A percentile compares a stretch with the other conserved stretches of the same genome.
Evolutionary conservation across 208 protist species (phyloP).

Genomic region (Acanthamoeba divionensis): DNA sequence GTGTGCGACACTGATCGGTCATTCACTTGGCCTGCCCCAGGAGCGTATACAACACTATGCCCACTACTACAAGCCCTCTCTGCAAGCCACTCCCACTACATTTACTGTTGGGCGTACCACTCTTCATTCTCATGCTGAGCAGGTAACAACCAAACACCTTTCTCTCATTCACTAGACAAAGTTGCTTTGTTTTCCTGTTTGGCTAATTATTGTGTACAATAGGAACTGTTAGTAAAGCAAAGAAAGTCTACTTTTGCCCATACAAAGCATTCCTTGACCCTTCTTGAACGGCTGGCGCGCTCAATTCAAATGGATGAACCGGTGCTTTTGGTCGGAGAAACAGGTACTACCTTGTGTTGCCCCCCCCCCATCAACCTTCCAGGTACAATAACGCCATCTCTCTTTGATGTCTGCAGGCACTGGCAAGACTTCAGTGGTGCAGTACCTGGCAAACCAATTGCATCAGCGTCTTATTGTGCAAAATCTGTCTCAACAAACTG

Average conservation of each 20-base stretch:
- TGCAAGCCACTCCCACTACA: background rate
- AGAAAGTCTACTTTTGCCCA: constrained; percentile 86
- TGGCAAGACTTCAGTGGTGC: constrained; percentile 89
- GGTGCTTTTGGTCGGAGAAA: constrained; percentile 97
- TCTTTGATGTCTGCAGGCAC: constrained; percentile 53
- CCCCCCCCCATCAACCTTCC: too few species aligned
- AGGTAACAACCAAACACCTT: background rate
- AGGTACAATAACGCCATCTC: constrained; percentile 59
- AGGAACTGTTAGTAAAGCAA: background rate
- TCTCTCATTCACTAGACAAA: background rate
- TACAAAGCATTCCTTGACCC: constrained; percentile 89
- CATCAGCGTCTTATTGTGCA: constrained; percentile 83
- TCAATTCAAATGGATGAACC: constrained; percentile 92
- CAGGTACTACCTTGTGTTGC: constrained; percentile 83
- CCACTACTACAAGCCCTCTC: constrained; percentile 63
- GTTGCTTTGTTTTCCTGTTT: background rate
- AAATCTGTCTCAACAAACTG: constrained; percentile 98
- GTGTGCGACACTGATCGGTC: constrained; percentile 54
- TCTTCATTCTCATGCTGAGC: background rate
- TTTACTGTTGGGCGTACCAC: constrained; percentile 60
- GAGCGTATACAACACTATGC: constrained; percentile 59
- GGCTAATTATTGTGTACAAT: background rate
- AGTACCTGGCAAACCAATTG: constrained; percentile 80
- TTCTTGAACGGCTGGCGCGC: constrained; percentile 93
- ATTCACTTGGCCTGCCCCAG: constrained; percentile 45